These are phyloP conservation scores for Rhodamnia argentea DNA, from an alignment of 345 rosid species.

Conservation along the genomic window DNA sequence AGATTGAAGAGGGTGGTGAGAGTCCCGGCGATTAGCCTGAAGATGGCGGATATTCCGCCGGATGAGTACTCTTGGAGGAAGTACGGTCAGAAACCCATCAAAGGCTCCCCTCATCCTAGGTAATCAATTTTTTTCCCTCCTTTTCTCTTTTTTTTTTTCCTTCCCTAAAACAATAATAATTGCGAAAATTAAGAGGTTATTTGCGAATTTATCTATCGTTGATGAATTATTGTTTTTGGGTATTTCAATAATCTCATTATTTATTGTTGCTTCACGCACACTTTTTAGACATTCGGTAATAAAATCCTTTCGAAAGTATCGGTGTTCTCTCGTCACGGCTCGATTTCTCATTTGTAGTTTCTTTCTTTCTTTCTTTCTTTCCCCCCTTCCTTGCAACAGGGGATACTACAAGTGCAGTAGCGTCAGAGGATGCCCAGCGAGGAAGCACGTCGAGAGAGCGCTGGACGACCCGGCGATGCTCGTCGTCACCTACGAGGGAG, in stretches of 20 bases:
- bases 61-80: conserved; percentile 97
- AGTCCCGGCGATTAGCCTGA: conserved; percentile 89
- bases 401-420: conserved; percentile 98
- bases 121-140: not conserved
- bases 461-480: conserved; percentile 75
- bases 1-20: conserved; percentile 62
- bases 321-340: not conserved
- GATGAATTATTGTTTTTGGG: not conserved
- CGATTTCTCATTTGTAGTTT: not conserved
- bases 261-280: not conserved
- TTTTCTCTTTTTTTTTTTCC: too few relatives aligned
- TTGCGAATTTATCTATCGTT: not conserved
- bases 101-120: conserved; percentile 99
- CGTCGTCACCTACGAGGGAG: conserved; percentile 88
- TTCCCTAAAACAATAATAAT: not conserved
- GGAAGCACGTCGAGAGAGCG: conserved; percentile 95
- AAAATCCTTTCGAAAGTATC: not conserved
- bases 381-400: conserved; percentile 19
- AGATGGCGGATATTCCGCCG: conserved; percentile 89
- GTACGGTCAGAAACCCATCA: conserved; percentile 96
- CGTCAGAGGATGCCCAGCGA: conserved; percentile 90
- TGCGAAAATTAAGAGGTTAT: not conserved
- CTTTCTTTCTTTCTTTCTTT: not conserved
- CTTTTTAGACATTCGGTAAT: not conserved
- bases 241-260: not conserved